Base-by-base conservation (phyloP, 805 yeast species). In the Cyberlindnera mrakii region DNA sequence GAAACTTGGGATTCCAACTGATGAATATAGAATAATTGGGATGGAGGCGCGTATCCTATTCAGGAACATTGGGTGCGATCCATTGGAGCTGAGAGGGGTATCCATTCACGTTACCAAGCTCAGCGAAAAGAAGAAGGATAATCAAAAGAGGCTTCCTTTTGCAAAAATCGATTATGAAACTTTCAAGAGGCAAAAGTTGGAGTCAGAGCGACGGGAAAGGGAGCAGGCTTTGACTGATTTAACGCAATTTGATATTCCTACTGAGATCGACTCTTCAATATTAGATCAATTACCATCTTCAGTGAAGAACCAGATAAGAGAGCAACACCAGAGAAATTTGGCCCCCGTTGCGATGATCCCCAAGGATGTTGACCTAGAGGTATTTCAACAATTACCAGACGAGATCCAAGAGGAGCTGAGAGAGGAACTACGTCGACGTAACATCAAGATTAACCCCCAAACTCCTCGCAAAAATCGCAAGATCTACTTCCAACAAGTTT, bases 51-150 rank as follows among this genome's bases (percentile, higher is more conserved):
- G 78, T 50, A 66, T 75, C 11, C 59, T 85, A 15, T 75, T 75
- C 50, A 63, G 86, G 42, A 64, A 72, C 44, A 46, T 85, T 31
- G 72, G 73, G 29, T 72, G 85, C 38, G 81, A 82, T 0, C 82
- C 85, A 0, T 56, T 58, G 13, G 96, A 87, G 31, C 61, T 90
- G 9, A 65, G 97, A 39, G 97, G 97, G 0, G 63, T 91, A 4
- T 82, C 95, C 0, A 67, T 91, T 1, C 84, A 80, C 23, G 70
- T 88, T 64, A 71, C 74, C 7, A 78, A 77, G 50, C 66, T 90
- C 30, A 67, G 67, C n/a, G 71, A 47, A 19, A 55, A 52, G 31
- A 23, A 23, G 8, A 51, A 52, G 5, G 49, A 46, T 2, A 58
- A 53, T 31, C 71, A 68, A 43, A 61, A 55, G 57, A 59, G 57